Base-by-base conservation (phyloP, 78 protist species). In the Cavenderia fasciculata region DNA sequence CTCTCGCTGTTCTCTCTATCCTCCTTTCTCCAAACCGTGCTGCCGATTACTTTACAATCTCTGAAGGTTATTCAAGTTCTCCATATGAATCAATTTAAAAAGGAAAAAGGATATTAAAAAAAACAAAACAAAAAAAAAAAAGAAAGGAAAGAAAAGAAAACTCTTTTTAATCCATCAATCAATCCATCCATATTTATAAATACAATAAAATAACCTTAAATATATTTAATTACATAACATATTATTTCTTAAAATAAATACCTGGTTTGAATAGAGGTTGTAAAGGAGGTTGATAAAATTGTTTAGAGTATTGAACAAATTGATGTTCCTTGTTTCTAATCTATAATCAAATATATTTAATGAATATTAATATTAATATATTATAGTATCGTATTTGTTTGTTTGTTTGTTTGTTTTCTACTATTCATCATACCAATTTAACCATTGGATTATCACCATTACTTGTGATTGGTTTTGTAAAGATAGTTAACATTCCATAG, bases 401-500 rank as follows among this genome's bases (percentile, higher is more conserved):
- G 25, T 3, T 63, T 63, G 2, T n/a, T 63, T 34, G 47, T n/a
- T 12, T 18, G 2, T 63, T 27, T 6, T 34, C 4, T n/a, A 12
- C 4, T 5, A 40, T 10, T 34, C 6, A n/a, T 38, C 72, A 7
- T 82, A 82, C 89, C 40, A 82, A 52, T 68, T 82, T 82, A 43
- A 82, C 89, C 51, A 68, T n/a, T 40, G 23, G 18, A 68, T 82
- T 82, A 68, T 82, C 89, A 54, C 89, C 89, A 27, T 40, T 23
- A 19, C 72, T 68, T 23, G 89, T 82, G 0, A 82, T 82, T 6
- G 89, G 89, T 0, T 43, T 6, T 0, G 77, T 82, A 57, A 40
- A 82, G 31, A 82, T 82, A 19, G 89, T 82, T 18, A 82, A 25
- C 89, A 82, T 82, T 10, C 89, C 89, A 68, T 82, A 82, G 12